A percentile compares a stretch with the other conserved stretches of the same genome.
Conservation (phyloP, 116 monocot genomes). For the Trichopus zeylanicus region DNA sequence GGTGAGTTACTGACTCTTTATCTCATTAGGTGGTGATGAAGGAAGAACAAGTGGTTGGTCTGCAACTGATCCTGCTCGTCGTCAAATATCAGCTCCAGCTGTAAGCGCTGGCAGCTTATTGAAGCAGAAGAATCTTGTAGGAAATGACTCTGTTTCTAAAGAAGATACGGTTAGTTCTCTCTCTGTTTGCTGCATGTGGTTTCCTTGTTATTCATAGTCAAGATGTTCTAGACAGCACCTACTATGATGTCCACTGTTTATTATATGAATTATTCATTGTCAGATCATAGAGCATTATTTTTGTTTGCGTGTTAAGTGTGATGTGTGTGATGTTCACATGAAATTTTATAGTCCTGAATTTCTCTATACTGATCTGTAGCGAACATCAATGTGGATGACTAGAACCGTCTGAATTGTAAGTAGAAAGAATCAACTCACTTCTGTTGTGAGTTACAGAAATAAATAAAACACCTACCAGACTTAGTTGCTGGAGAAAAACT, state of each 20-base stretch:
- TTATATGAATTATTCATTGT: too few species aligned
- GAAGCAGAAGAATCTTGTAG: constrained; percentile 1
- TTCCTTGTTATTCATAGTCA: background rate
- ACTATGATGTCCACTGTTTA: too few species aligned
- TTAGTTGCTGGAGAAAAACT: too few species aligned
- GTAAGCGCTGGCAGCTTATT: background rate
- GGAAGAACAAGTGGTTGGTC: constrained; percentile 1
- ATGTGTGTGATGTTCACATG: background rate
- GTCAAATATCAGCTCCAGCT: background rate
- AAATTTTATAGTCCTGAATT: background rate
- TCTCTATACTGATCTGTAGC: background rate
- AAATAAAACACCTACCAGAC: too few species aligned
- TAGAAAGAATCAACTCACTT: too few species aligned
- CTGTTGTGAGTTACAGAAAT: too few species aligned
- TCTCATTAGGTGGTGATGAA: background rate
- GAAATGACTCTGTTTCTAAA: background rate
- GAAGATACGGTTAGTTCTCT: background rate
- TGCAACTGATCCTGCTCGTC: background rate
- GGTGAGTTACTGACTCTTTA: background rate
- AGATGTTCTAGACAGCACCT: background rate
- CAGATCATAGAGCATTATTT: too few species aligned
- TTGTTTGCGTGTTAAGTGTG: background rate
- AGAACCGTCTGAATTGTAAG: background rate
- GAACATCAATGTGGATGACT: background rate
- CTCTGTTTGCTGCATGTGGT: background rate